Conservation (phyloP, 179 eudicot genomes). For the Carnegiea gigantea region DNA sequence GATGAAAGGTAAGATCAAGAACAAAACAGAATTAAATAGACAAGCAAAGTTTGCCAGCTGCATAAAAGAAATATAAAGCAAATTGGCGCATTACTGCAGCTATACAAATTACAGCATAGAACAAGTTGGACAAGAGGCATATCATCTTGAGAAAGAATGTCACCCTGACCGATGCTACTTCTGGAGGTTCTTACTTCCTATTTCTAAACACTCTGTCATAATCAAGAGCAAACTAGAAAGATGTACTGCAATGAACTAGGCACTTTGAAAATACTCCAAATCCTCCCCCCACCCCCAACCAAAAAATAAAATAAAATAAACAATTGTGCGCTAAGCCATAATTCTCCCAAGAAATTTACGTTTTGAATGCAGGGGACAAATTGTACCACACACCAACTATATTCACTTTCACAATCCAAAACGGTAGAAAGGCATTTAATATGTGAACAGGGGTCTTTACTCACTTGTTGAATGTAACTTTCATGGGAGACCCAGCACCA, state of each 20-base stretch:
- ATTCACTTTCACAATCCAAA: neutral
- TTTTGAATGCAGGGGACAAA: neutral
- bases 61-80: neutral
- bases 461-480: slow-evolving; percentile 78
- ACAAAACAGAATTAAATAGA: neutral
- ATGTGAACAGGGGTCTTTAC: slow-evolving; percentile 12
- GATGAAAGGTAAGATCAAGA: neutral
- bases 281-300: neutral
- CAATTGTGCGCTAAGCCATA: neutral
- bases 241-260: neutral
- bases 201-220: neutral
- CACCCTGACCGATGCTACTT: neutral
- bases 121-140: neutral
- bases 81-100: neutral
- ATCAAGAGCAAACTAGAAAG: neutral
- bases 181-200: neutral
- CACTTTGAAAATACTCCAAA: neutral
- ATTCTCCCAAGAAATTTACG: neutral
- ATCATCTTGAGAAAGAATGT: neutral
- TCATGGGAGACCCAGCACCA: slow-evolving; percentile 76
- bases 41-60: neutral
- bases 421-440: neutral
- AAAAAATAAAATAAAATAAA: no score
- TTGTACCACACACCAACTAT: neutral
- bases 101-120: neutral